Conservation (phyloP, 352 stramenopile species). For the Phytophthora ramorum region DNA sequence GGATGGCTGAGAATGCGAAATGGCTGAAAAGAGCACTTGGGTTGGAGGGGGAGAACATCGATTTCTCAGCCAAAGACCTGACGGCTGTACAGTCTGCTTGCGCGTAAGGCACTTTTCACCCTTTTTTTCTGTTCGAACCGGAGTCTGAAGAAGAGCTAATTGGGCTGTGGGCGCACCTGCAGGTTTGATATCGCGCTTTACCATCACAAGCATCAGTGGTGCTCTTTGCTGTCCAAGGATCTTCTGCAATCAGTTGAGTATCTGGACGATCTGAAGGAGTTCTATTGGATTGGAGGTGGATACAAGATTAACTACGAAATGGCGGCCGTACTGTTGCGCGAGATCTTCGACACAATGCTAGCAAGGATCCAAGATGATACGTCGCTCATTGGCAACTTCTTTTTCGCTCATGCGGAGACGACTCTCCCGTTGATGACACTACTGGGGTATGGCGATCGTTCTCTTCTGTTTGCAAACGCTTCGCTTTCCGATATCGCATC, state of each 20-base stretch:
- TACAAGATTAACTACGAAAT: conserved; percentile 69
- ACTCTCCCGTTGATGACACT: conserved; percentile 60
- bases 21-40: conserved; percentile 33
- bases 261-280: conserved; percentile 51
- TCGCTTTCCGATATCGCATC: conserved; percentile 33
- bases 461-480: conserved; percentile 37
- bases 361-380: conserved; percentile 5
- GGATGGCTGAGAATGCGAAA: conserved; percentile 18
- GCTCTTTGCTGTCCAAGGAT: conserved; percentile 41
- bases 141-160: background rate
- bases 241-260: conserved; percentile 49
- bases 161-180: background rate
- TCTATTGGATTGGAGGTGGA: conserved; percentile 51
- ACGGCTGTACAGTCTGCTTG: conserved; percentile 49
- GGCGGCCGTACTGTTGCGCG: conserved; percentile 41
- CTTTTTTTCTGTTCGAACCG: background rate
- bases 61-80: conserved; percentile 40
- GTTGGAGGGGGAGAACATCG: conserved; percentile 28
- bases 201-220: conserved; percentile 47
- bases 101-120: conserved; percentile 38
- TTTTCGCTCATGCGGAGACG: conserved; percentile 66
- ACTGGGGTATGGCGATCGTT: conserved; percentile 46
- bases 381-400: conserved; percentile 42
- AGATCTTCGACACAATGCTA: conserved; percentile 45
- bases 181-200: conserved; percentile 65